Evolutionary conservation across 768 basidiomycete genomes (phyloP).

Genomic region (Termitomyces sp.): DNA sequence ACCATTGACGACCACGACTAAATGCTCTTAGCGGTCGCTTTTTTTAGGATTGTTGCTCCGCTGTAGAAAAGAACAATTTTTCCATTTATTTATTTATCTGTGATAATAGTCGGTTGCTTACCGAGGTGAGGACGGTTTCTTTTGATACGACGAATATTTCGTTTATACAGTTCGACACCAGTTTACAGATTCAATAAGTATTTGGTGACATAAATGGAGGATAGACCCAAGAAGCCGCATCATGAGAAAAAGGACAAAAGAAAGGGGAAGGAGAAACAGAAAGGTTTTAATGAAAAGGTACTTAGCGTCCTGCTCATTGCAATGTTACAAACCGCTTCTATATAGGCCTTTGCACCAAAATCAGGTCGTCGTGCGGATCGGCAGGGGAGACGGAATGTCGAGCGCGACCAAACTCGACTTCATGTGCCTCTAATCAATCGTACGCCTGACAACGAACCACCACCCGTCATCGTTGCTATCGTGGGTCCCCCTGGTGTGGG

Average conservation of each 20-base stretch:
- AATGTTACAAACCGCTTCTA: not conserved
- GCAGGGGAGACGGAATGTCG: conserved; percentile 86
- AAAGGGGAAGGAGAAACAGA: conserved; percentile 62
- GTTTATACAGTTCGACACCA: not conserved
- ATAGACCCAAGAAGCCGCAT: conserved; percentile 80
- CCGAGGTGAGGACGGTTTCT: not conserved
- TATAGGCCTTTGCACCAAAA: conserved; percentile 85
- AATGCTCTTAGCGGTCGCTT: not conserved
- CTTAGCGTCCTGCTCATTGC: conserved; percentile 5
- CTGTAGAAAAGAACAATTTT: not conserved
- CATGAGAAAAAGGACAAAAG: conserved; percentile 74
- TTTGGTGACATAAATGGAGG: conserved; percentile 44
- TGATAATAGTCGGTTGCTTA: not conserved
- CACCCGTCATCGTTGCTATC: conserved; percentile 90
- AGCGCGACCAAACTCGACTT: conserved; percentile 88
- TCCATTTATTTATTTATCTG: not conserved
- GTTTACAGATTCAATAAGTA: not conserved
- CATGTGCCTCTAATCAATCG: conserved; percentile 96
- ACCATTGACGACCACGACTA: no score
- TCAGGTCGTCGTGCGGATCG: conserved; percentile 87
- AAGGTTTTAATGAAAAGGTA: conserved; percentile 90
- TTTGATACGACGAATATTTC: not conserved
- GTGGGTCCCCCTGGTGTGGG: conserved; percentile 97
- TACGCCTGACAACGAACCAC: conserved; percentile 86
- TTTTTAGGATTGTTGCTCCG: not conserved